Base-by-base conservation (phyloP, 192 early-diverging fungal species). In the Podila epigama region DNA sequence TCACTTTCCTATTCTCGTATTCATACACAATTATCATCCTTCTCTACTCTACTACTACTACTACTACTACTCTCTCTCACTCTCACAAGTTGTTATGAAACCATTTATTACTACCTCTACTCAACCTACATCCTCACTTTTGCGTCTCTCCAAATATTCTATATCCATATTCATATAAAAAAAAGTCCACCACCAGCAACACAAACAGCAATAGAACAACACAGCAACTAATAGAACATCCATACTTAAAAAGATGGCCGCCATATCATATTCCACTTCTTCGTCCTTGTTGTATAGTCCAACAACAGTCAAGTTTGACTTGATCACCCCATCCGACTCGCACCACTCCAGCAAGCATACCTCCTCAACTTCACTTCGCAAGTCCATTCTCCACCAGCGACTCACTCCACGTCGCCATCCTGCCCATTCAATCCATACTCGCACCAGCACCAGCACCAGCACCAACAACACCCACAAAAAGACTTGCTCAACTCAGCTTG, bases 261-360 rank as follows among this genome's bases (percentile, higher is more conserved):
- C 73, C 54, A 60, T 77, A 54, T 77, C 73, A 4, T 68, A 68
- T 52, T 67, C 73, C 29, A 59, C 54, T 4, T 20, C 64, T 10
- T 16, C 72, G 33, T 31, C 60, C 20, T 42, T 77, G 64, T 77
- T n/a, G n/a, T n/a, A 75, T 75, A 75, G 59, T 66, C 54, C 66
- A 16, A 42, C 65, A 4, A 48, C 54, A 10, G 52, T 68, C 61
- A 77, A 77, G 33, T 77, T 63, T 61, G 73, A 77, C 61, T 31
- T 77, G 48, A 68, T 77, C 33, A 66, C 70, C 44, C 13, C 59
- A 39, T 29, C 53, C 37, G 33, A 28, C 20, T 61, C 58, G 8
- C 2, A 29, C 18, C 54, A 53, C 27, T 51, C 64, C 31, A 60
- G 41, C 52, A 54, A 31, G 37, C 32, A 37, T 40, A 42, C 13